phyloP scores from a whole-genome alignment of 2,329 filamentous ascomycete genomes.

The Ophiostoma novo-ulmi region DNA sequence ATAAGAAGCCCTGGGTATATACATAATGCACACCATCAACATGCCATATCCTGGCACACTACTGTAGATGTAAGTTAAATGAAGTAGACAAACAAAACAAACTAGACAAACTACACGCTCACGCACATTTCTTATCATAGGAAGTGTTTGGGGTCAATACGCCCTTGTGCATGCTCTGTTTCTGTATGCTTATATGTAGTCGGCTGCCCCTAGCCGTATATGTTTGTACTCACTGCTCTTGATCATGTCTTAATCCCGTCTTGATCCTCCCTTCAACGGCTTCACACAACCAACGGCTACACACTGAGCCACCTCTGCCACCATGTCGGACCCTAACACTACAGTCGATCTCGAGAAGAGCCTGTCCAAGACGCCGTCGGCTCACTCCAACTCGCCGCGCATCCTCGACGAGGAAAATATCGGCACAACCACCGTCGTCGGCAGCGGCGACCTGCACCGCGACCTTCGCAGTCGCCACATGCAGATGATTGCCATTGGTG shows the following conservation, averaged over 20 bases:
- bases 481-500: constrained; percentile 46
- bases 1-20: neutral
- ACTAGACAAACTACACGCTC: neutral
- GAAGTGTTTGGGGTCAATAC: neutral
- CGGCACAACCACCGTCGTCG: constrained; percentile 31
- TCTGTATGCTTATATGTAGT: neutral
- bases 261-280: neutral
- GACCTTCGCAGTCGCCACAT: constrained; percentile 39
- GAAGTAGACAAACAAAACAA: neutral
- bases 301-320: neutral
- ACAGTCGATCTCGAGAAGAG: neutral
- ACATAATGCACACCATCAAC: neutral
- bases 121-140: constrained; percentile 8
- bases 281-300: neutral
- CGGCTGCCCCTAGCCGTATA: neutral
- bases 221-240: neutral
- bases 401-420: constrained; percentile 35
- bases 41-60: neutral
- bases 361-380: constrained; percentile 9
- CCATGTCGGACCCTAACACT: neutral
- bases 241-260: neutral
- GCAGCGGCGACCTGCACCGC: constrained; percentile 32
- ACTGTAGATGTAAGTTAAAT: neutral
- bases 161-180: neutral
- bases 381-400: constrained; percentile 7